These are phyloP conservation scores for Saccharomycodes ludwigii DNA, from an alignment of 805 yeast species.

Conservation along the genomic window DNA sequence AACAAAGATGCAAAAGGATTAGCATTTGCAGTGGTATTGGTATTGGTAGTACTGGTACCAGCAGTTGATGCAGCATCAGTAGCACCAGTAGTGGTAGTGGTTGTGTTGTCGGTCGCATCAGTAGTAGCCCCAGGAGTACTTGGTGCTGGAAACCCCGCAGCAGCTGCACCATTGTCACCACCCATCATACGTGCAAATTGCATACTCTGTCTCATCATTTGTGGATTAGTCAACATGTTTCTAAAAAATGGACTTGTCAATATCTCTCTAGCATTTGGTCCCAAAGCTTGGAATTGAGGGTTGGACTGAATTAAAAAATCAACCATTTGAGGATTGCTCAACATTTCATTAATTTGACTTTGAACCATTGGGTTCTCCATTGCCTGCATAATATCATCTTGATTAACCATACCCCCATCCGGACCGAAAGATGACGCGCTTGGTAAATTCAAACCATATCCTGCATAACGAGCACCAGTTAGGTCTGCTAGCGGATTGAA, in stretches of 20 bases:
- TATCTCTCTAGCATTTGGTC: conserved; percentile 80
- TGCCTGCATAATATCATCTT: conserved; percentile 62
- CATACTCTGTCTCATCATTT: conserved; percentile 73
- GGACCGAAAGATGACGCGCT: conserved; percentile 84
- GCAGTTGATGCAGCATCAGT: conserved; percentile 15
- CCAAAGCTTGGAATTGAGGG: conserved; percentile 77
- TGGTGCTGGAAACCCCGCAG: conserved; percentile 21
- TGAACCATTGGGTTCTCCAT: conserved; percentile 73
- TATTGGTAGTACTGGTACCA: conserved; percentile 8
- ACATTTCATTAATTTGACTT: conserved; percentile 70
- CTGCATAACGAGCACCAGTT: conserved; percentile 94
- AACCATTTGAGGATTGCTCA: conserved; percentile 79
- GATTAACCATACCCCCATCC: conserved; percentile 71
- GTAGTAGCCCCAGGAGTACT: conserved; percentile 43
- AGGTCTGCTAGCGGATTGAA: conserved; percentile 85
- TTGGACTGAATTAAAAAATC: conserved; percentile 71
- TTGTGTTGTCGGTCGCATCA: conserved; percentile 15
- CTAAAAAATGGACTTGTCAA: conserved; percentile 75
- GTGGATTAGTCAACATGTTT: conserved; percentile 72
- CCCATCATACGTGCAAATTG: conserved; percentile 48
- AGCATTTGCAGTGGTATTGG: conserved; percentile 12
- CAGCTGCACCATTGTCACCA: conserved; percentile 19
- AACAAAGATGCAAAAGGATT: conserved; percentile 44
- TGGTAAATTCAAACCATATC: conserved; percentile 73
- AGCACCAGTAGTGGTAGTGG: conserved; percentile 20